A percentile compares a stretch with the other conserved stretches of the same genome.
These are phyloP conservation scores for Osmanthus fragrans DNA, from an alignment of 257 asterid genomes.

Conservation along the genomic window DNA sequence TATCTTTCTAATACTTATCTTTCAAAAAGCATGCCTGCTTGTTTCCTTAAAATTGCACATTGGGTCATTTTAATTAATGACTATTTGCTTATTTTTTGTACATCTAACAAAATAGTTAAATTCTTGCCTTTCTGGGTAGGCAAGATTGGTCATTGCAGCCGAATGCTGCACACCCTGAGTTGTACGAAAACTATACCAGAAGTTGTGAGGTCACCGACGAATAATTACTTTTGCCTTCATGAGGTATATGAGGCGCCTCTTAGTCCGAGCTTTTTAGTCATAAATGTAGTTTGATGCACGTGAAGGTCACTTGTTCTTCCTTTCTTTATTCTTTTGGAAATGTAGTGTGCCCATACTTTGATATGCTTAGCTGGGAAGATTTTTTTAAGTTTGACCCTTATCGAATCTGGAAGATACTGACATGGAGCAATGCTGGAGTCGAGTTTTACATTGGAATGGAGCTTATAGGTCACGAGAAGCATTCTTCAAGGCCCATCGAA, in stretches of 20 bases:
- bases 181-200: neutral
- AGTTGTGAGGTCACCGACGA: neutral
- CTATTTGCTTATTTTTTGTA: neutral
- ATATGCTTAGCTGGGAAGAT: neutral
- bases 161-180: neutral
- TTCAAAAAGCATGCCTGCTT: neutral
- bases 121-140: neutral
- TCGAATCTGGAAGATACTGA: neutral
- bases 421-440: neutral
- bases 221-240: neutral
- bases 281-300: neutral
- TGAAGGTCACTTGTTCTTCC: neutral
- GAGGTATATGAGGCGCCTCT: neutral
- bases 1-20: neutral
- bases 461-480: neutral
- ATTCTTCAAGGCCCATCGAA: neutral
- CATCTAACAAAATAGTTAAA: neutral
- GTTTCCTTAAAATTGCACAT: neutral
- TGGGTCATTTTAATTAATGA: neutral
- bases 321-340: neutral
- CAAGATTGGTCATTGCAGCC: neutral
- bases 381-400: neutral
- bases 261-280: neutral
- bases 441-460: neutral
- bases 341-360: neutral